Conservation (phyloP, 2,329 filamentous ascomycete species). For the Hysterium pulicare region DNA sequence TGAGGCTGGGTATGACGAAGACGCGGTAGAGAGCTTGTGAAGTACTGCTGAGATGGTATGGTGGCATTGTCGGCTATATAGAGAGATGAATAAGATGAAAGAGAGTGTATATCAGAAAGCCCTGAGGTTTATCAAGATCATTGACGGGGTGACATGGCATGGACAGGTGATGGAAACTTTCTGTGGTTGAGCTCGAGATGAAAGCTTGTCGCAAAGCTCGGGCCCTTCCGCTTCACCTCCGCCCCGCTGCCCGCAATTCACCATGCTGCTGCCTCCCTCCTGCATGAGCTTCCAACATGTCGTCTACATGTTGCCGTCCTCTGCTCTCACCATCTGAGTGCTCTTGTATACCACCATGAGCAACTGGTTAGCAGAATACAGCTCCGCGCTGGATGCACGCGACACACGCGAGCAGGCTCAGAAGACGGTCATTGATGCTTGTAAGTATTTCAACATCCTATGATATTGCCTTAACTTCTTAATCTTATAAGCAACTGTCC, state of each 20-base stretch:
- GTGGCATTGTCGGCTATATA: conserved; percentile 21
- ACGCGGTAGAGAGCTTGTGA: conserved; percentile 43
- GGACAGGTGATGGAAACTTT: too few relatives aligned
- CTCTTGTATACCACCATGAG: conserved; percentile 48
- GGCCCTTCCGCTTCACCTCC: not conserved
- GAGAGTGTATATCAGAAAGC: not conserved
- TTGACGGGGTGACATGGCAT: too few relatives aligned
- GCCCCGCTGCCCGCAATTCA: conserved; percentile 1
- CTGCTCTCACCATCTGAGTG: not conserved
- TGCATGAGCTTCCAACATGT: conserved; percentile 1
- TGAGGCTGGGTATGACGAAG: conserved; percentile 37
- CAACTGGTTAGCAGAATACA: conserved; percentile 79
- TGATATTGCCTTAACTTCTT: too few relatives aligned
- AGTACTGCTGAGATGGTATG: conserved; percentile 29
- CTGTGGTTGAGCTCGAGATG: too few relatives aligned
- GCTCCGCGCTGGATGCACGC: conserved; percentile 67
- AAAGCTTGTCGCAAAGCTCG: not conserved
- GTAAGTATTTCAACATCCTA: too few relatives aligned
- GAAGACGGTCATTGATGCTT: conserved; percentile 71
- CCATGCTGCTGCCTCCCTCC: not conserved
- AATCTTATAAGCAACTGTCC: too few relatives aligned
- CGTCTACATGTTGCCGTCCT: conserved; percentile 6
- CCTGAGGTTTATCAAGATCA: too few relatives aligned
- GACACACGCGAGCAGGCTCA: conserved; percentile 66
- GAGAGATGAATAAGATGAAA: not conserved